phyloP scores from a whole-genome alignment of 108 stramenopile species.

The Cyclotella choctawhatcheeana region DNA sequence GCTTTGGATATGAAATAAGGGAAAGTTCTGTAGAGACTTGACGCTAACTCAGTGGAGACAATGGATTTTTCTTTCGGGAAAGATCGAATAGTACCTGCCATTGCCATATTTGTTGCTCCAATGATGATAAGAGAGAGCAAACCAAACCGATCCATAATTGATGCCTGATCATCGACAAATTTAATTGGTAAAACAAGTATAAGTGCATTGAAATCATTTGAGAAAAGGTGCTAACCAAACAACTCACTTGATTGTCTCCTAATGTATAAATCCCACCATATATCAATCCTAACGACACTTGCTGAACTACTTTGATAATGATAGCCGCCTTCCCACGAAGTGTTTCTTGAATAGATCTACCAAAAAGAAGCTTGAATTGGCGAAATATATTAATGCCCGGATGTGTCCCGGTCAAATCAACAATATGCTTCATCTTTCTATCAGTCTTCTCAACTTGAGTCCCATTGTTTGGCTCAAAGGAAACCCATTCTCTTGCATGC shows the following conservation, averaged over 20 bases:
- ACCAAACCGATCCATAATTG: constrained; percentile 87
- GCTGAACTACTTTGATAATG: constrained; percentile 81
- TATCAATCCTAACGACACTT: constrained; percentile 79
- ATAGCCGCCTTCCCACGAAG: constrained; percentile 76
- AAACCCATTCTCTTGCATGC: constrained; percentile 49
- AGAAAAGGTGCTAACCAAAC: background rate
- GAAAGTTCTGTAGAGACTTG: constrained; percentile 78
- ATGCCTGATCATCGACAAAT: constrained; percentile 57
- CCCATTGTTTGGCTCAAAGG: constrained; percentile 17
- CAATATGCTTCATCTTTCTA: constrained; percentile 54
- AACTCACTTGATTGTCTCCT: constrained; percentile 67
- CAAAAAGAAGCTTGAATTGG: constrained; percentile 73
- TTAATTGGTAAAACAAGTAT: no score
- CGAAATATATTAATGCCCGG: constrained; percentile 67
- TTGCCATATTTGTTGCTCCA: constrained; percentile 86
- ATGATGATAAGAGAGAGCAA: constrained; percentile 83
- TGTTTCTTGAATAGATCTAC: constrained; percentile 67
- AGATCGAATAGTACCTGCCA: constrained; percentile 78
- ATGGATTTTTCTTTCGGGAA: constrained; percentile 92
- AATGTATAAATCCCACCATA: constrained; percentile 87
- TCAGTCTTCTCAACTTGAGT: constrained; percentile 9
- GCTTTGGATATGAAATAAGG: constrained; percentile 96
- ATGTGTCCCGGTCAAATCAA: constrained; percentile 41
- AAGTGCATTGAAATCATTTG: no score
- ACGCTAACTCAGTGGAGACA: constrained; percentile 71